phyloP scores from a whole-genome alignment of 228 moss, liverwort and hornwort species.

The Sphagnum magellanicum region DNA sequence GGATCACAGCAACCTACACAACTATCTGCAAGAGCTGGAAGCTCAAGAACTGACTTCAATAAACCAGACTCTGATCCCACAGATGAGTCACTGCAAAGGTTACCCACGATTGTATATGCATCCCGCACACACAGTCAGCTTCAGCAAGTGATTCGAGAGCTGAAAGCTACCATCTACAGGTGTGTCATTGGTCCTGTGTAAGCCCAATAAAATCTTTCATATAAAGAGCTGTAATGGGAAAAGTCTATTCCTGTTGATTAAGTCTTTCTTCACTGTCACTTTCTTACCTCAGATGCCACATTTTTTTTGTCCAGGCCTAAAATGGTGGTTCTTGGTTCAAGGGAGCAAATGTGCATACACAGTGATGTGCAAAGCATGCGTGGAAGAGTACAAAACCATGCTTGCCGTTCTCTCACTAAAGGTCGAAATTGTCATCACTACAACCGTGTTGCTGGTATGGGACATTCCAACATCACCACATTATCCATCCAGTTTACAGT shows the following conservation, averaged over 20 bases:
- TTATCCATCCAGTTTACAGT: too few relatives aligned
- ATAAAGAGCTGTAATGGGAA: too few relatives aligned
- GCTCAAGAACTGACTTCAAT: slow-evolving; percentile 14
- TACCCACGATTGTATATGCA: slow-evolving; percentile 84
- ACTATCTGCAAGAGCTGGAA: slow-evolving; percentile 12
- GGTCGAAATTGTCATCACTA: slow-evolving; percentile 69
- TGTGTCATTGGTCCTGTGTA: slow-evolving; percentile 8
- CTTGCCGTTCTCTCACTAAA: slow-evolving; percentile 84
- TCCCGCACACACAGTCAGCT: slow-evolving; percentile 98
- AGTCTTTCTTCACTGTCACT: too few relatives aligned
- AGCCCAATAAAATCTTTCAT: too few relatives aligned
- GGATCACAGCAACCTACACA: slow-evolving; percentile 15
- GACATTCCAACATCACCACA: too few relatives aligned
- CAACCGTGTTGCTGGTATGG: slow-evolving; percentile 78
- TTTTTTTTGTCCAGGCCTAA: slow-evolving; percentile 56
- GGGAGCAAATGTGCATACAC: slow-evolving; percentile 99
- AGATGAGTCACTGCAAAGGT: slow-evolving; percentile 25
- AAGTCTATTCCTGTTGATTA: too few relatives aligned
- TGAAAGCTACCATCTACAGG: slow-evolving; percentile 87
- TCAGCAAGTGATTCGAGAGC: slow-evolving; percentile 96
- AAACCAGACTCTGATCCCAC: slow-evolving; percentile 30
- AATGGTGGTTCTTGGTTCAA: slow-evolving; percentile 90
- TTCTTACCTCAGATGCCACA: too few relatives aligned
- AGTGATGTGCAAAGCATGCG: slow-evolving; percentile 70
- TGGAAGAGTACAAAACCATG: slow-evolving; percentile 83